phyloP scores from a whole-genome alignment of 2,329 filamentous ascomycete genomes.

The Ophiosphaerella narmari region DNA sequence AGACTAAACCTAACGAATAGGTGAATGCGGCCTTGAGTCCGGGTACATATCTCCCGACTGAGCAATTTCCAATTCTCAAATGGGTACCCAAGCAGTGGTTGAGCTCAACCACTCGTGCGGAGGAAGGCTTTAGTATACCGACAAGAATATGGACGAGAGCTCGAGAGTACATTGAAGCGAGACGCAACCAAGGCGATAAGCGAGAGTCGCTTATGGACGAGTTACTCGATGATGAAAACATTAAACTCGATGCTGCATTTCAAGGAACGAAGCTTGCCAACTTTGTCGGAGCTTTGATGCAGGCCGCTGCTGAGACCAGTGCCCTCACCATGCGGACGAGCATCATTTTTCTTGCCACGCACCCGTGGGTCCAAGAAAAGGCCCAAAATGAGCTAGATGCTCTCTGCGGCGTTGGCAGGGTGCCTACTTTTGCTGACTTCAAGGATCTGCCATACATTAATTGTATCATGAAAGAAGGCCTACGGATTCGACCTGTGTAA shows the following conservation, averaged over 20 bases:
- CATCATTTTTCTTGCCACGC: constrained; percentile 27
- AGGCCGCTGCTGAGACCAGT: constrained; percentile 30
- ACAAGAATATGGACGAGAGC: constrained; percentile 24
- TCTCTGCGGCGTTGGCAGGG: constrained; percentile 19
- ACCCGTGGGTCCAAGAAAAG: constrained; percentile 26
- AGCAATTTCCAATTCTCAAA: constrained; percentile 33
- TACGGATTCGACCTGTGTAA: constrained; percentile 33
- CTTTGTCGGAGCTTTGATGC: constrained; percentile 24
- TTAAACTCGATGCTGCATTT: constrained; percentile 14
- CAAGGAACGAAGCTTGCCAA: constrained; percentile 20
- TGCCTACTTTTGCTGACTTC: constrained; percentile 30
- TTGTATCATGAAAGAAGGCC: constrained; percentile 35
- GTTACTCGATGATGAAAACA: constrained; percentile 20
- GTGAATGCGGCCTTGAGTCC: constrained; percentile 19
- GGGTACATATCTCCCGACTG: constrained; percentile 25
- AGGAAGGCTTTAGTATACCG: constrained; percentile 14
- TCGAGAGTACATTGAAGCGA: constrained; percentile 16
- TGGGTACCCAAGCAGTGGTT: constrained; percentile 24
- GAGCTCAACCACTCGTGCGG: constrained; percentile 14
- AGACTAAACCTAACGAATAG: constrained; percentile 7
- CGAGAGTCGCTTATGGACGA: constrained; percentile 31
- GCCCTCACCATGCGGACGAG: constrained; percentile 19
- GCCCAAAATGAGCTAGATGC: constrained; percentile 25
- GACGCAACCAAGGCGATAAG: constrained; percentile 25
- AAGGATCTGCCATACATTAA: constrained; percentile 35